phyloP scores from a whole-genome alignment of 2,329 filamentous ascomycete species.

The Colletotrichum navitas region DNA sequence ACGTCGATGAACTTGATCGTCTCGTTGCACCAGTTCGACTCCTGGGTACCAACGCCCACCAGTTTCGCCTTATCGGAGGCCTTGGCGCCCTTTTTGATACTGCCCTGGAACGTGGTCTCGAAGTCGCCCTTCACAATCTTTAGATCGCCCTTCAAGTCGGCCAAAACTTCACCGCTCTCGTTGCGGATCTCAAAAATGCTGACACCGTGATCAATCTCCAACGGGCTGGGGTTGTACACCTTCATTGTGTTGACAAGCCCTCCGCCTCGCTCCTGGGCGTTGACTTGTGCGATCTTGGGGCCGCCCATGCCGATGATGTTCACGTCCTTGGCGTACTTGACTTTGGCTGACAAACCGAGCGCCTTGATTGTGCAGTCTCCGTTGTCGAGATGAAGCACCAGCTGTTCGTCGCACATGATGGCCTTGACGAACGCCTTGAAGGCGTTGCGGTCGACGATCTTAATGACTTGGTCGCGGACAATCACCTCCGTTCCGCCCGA shows the following conservation, averaged over 20 bases:
- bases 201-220: constrained; percentile 50
- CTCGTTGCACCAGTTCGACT: constrained; percentile 48
- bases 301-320: constrained; percentile 48
- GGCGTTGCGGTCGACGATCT: constrained; percentile 47
- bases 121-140: constrained; percentile 47
- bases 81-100: constrained; percentile 32
- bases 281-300: constrained; percentile 44
- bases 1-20: constrained; percentile 47
- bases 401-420: constrained; percentile 48
- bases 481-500: constrained; percentile 47
- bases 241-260: constrained; percentile 44
- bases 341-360: constrained; percentile 45
- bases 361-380: constrained; percentile 47
- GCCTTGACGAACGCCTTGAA: constrained; percentile 50
- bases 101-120: constrained; percentile 49
- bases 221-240: constrained; percentile 48
- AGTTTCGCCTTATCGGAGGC: constrained; percentile 45
- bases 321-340: constrained; percentile 48
- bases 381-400: constrained; percentile 48
- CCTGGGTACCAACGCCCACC: constrained; percentile 46
- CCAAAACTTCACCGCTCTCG: constrained; percentile 45
- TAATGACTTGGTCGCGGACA: constrained; percentile 47
- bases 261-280: constrained; percentile 42
- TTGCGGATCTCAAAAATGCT: constrained; percentile 51
- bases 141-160: constrained; percentile 48